Percentiles rank a stretch among this genome's conserved stretches.
phyloP scores from a whole-genome alignment of 164 flowering plant genomes.

The Saururus chinensis region DNA sequence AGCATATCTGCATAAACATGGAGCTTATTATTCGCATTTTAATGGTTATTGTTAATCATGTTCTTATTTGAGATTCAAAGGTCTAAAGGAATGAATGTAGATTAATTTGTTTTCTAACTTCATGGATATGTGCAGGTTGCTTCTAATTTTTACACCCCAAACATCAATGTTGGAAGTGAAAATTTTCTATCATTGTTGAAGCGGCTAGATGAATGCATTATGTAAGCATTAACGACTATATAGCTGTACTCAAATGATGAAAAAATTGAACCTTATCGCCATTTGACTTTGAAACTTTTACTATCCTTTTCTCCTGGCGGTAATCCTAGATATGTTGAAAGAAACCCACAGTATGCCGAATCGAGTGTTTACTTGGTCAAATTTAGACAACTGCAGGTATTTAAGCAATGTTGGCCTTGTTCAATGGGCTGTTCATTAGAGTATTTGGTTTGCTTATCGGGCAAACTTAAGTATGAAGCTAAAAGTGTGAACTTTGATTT shows the following conservation, averaged over 20 bases:
- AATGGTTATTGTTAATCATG: too few species aligned
- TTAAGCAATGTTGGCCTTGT: not conserved
- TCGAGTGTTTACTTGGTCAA: constrained; percentile 84
- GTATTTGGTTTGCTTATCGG: not conserved
- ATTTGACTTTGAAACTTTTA: not conserved
- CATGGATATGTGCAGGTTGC: constrained; percentile 53
- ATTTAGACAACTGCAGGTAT: constrained; percentile 93
- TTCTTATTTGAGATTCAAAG: not conserved
- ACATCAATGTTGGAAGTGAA: constrained; percentile 65
- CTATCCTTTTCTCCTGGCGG: constrained; percentile 4
- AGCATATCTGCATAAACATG: not conserved
- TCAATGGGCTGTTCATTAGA: not conserved
- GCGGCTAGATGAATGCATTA: constrained; percentile 89
- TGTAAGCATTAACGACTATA: constrained; percentile 41
- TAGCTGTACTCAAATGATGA: too few species aligned
- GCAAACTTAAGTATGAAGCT: not conserved
- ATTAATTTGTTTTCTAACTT: not conserved
- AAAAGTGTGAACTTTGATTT: not conserved
- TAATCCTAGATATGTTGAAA: constrained; percentile 71
- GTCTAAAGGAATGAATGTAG: too few species aligned
- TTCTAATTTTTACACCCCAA: constrained; percentile 71
- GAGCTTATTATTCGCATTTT: too few species aligned
- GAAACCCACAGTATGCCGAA: constrained; percentile 95
- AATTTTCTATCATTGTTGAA: constrained; percentile 82
- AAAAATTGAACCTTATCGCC: too few species aligned